phyloP scores from a whole-genome alignment of 371 early-diverging fungal species.

The Actinomortierella ambigua region DNA sequence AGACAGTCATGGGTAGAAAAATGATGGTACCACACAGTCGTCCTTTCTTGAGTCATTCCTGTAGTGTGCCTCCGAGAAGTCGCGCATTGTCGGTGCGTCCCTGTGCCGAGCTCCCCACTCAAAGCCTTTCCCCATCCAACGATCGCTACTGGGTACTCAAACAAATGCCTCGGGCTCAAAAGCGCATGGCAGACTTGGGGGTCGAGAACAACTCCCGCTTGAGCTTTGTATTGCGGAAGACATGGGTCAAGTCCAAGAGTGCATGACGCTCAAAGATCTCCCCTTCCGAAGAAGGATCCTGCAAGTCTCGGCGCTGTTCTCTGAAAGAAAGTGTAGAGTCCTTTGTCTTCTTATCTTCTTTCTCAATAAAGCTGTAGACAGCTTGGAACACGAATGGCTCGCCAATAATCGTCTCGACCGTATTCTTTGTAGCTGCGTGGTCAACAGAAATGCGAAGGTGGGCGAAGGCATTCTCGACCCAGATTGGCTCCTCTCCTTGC shows the following conservation, averaged over 20 bases:
- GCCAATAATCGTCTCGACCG: slow-evolving; percentile 21
- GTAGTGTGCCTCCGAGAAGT: slow-evolving; percentile 8
- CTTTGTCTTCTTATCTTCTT: slow-evolving; percentile 20
- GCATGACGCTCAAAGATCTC: slow-evolving; percentile 30
- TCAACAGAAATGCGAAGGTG: slow-evolving; percentile 27
- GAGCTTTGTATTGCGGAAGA: slow-evolving; percentile 30
- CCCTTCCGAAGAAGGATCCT: slow-evolving; percentile 24
- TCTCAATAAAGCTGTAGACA: slow-evolving; percentile 34
- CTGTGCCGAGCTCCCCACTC: slow-evolving; percentile 9
- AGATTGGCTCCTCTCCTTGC: slow-evolving; percentile 37
- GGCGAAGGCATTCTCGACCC: slow-evolving; percentile 29
- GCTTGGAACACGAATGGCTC: slow-evolving; percentile 39
- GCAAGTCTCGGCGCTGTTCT: slow-evolving; percentile 29
- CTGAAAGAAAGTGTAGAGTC: slow-evolving; percentile 24
- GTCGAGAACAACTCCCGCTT: slow-evolving; percentile 29
- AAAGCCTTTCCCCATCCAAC: slow-evolving; percentile 35
- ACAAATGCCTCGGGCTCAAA: slow-evolving; percentile 31
- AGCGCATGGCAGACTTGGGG: slow-evolving; percentile 23
- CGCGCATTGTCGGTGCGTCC: not conserved
- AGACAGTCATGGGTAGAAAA: too few species aligned
- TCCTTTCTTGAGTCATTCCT: slow-evolving; percentile 4
- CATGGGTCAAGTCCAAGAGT: slow-evolving; percentile 28
- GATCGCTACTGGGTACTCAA: slow-evolving; percentile 22
- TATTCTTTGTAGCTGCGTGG: slow-evolving; percentile 16
- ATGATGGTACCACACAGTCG: too few species aligned